A percentile compares a stretch with the other conserved stretches of the same genome.
Conservation (phyloP, 169 alveolate genomes). For the Fabrea salina region DNA sequence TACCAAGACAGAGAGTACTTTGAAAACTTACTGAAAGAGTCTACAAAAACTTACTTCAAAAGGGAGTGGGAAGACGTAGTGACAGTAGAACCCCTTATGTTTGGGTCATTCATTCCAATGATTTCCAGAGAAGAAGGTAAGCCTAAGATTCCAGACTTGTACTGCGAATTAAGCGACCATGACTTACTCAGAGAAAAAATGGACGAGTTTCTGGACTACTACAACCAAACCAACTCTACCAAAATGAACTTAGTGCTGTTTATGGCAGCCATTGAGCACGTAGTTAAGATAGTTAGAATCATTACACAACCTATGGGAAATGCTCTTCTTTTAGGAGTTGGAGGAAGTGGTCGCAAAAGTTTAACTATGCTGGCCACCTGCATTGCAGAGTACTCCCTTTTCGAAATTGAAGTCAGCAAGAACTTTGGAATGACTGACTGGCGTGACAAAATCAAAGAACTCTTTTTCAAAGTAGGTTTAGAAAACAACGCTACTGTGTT, state of each 20-base stretch:
- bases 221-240: conserved; percentile 70
- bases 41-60: conserved; percentile 57
- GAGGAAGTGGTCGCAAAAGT: conserved; percentile 87
- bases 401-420: conserved; percentile 64
- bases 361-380: conserved; percentile 77
- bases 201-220: conserved; percentile 71
- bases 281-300: conserved; percentile 72
- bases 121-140: conserved; percentile 75
- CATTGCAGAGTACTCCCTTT: conserved; percentile 70
- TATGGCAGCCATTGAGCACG: conserved; percentile 55
- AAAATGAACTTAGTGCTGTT: conserved; percentile 89
- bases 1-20: conserved; percentile 71
- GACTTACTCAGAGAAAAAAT: conserved; percentile 75
- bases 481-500: conserved; percentile 64
- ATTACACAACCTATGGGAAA: conserved; percentile 81
- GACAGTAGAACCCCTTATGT: conserved; percentile 74
- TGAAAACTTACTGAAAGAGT: conserved; percentile 47
- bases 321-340: conserved; percentile 87
- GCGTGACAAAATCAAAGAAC: conserved; percentile 77
- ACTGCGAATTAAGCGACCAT: conserved; percentile 77
- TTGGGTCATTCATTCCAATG: conserved; percentile 78
- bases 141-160: conserved; percentile 70
- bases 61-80: conserved; percentile 76
- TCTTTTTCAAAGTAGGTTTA: conserved; percentile 70
- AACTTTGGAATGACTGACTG: conserved; percentile 60